A percentile compares a stretch with the other conserved stretches of the same genome.
Conservation (phyloP, 2,329 filamentous ascomycete genomes). For the Orbilia oligospora region DNA sequence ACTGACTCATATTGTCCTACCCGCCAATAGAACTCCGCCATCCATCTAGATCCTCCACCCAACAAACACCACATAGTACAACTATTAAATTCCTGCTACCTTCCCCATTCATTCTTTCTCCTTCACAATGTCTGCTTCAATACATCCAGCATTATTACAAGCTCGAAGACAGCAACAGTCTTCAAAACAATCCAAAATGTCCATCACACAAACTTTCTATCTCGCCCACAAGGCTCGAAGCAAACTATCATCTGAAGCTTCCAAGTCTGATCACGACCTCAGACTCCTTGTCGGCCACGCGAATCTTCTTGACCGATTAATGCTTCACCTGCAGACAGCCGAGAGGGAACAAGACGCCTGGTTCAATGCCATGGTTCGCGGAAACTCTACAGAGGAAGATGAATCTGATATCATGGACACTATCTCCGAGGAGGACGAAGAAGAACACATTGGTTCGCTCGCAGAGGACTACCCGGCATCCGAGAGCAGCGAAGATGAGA, state of each 20-base stretch:
- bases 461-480: constrained; percentile 73
- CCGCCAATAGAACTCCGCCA: constrained; percentile 15
- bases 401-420: constrained; percentile 46
- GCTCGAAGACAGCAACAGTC: constrained; percentile 53
- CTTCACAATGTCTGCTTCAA: constrained; percentile 39
- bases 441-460: constrained; percentile 77
- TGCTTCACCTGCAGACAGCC: constrained; percentile 91
- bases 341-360: constrained; percentile 96
- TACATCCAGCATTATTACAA: constrained; percentile 54
- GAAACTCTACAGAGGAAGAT: constrained; percentile 71
- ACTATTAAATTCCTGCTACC: constrained; percentile 15
- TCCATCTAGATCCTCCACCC: constrained; percentile 36
- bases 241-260: constrained; percentile 95
- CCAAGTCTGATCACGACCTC: constrained; percentile 91
- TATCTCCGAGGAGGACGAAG: constrained; percentile 64
- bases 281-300: constrained; percentile 96
- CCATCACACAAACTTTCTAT: constrained; percentile 97
- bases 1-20: constrained; percentile 35
- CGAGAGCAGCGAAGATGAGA: constrained; percentile 73
- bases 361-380: constrained; percentile 96
- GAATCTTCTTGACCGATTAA: constrained; percentile 95
- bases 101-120: background rate
- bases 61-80: background rate
- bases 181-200: constrained; percentile 77
- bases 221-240: constrained; percentile 95